These are phyloP conservation scores for Annulohypoxylon moriforme DNA, from an alignment of 495 filamentous ascomycete species.

Conservation along the genomic window DNA sequence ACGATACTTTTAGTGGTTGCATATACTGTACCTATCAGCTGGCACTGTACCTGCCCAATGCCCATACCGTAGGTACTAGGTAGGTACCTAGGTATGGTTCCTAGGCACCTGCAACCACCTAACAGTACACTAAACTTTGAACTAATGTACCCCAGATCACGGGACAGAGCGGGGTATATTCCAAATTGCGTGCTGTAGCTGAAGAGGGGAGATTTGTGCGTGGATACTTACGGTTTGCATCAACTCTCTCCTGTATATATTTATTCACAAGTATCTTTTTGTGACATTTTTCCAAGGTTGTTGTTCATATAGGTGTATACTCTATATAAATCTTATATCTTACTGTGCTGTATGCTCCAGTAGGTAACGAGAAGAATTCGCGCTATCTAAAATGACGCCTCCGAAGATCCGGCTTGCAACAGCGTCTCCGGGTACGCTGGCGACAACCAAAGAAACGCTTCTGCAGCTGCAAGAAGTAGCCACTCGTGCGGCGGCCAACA, in stretches of 20 bases:
- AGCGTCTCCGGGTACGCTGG: constrained; percentile 77
- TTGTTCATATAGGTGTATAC: background rate
- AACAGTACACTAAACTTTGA: background rate
- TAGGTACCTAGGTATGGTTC: background rate
- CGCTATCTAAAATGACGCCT: constrained; percentile 1
- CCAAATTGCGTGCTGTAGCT: background rate
- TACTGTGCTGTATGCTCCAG: background rate
- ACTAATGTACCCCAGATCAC: constrained; percentile 39
- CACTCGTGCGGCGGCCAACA: constrained; percentile 58
- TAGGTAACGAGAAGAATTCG: background rate
- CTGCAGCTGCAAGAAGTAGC: constrained; percentile 69
- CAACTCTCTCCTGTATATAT: background rate
- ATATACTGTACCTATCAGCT: background rate
- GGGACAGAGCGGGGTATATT: constrained; percentile 30
- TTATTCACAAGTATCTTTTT: background rate
- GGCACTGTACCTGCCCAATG: background rate
- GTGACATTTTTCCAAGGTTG: background rate
- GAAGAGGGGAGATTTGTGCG: background rate
- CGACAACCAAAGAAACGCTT: constrained; percentile 74
- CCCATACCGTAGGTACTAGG: background rate
- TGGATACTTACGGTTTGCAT: background rate
- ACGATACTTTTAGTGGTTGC: background rate
- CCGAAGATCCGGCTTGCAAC: constrained; percentile 75
- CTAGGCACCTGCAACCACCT: background rate
- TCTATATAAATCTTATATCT: background rate